Evolutionary conservation across 306 rosid genomes (phyloP).

Genomic region (Benincasa hispida): DNA sequence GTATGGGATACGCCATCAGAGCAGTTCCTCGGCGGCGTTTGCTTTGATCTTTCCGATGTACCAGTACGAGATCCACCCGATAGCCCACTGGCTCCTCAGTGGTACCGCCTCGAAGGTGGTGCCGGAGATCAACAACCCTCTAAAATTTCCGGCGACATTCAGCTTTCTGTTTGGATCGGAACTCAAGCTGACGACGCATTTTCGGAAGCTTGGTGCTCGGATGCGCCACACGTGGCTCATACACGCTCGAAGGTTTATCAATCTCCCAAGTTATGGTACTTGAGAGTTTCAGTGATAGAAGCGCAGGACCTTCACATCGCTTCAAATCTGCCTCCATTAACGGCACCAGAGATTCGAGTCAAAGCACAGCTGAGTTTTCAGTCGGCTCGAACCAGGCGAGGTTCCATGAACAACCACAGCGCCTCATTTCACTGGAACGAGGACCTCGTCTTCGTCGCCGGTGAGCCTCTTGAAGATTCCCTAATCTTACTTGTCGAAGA

Average conservation of each 20-base stretch:
- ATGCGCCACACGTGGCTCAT: conserved; percentile 35
- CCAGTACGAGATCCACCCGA: conserved; percentile 41
- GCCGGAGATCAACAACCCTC: conserved; percentile 22
- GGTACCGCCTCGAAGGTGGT: conserved; percentile 35
- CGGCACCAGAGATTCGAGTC: conserved; percentile 72
- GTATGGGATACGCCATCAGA: conserved; percentile 57
- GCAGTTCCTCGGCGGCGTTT: conserved; percentile 65
- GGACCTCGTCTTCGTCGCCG: conserved; percentile 75
- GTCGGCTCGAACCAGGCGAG: conserved; percentile 58
- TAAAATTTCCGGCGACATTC: conserved; percentile 34
- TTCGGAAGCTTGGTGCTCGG: conserved; percentile 45
- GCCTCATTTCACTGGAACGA: conserved; percentile 76
- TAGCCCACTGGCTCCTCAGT: conserved; percentile 42
- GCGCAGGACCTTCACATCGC: conserved; percentile 47
- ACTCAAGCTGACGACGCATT: conserved; percentile 48
- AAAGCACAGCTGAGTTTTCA: conserved; percentile 64
- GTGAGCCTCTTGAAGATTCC: conserved; percentile 86
- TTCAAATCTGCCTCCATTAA: conserved; percentile 71
- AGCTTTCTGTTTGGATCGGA: conserved; percentile 50
- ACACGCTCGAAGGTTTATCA: conserved; percentile 51
- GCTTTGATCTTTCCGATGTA: conserved; percentile 36
- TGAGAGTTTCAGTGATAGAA: conserved; percentile 35
- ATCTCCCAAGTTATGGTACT: conserved; percentile 49
- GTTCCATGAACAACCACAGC: conserved; percentile 66
- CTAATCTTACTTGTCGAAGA: conserved; percentile 59